Conservation (phyloP, 1,284 basidiomycete species). For the Pascua sp. region DNA sequence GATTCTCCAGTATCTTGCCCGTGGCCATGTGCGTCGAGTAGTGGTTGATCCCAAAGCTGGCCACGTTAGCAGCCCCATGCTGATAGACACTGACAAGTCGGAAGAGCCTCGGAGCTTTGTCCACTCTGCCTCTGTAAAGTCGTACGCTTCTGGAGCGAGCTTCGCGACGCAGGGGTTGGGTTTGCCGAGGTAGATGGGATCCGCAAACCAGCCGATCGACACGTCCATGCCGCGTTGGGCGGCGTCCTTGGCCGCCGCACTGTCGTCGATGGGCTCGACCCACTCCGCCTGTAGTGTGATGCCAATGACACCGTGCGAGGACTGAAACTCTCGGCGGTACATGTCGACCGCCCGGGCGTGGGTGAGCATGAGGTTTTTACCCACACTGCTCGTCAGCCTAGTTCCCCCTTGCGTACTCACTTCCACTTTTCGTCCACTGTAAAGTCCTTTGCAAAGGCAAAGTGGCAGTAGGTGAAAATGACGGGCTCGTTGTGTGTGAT, state of each 20-base stretch:
- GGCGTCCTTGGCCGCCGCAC: conserved; percentile 17
- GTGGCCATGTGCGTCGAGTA: too few relatives aligned
- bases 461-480: conserved; percentile 15
- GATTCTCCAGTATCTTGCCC: too few relatives aligned
- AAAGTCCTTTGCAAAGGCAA: conserved; percentile 3
- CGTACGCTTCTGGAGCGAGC: background rate
- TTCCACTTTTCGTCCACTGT: conserved; percentile 8
- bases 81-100: conserved; percentile 17
- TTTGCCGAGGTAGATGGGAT: conserved; percentile 17
- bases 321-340: conserved; percentile 22
- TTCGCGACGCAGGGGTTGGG: background rate
- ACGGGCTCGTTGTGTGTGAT: conserved; percentile 44
- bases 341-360: conserved; percentile 28
- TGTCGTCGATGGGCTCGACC: conserved; percentile 24
- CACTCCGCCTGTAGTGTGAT: conserved; percentile 32
- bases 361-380: conserved; percentile 16
- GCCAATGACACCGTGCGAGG: conserved; percentile 20
- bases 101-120: conserved; percentile 11
- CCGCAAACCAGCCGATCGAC: conserved; percentile 22
- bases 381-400: background rate
- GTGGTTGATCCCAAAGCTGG: too few relatives aligned
- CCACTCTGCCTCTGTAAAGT: conserved; percentile 16
- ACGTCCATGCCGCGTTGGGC: conserved; percentile 13
- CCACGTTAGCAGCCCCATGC: too few relatives aligned
- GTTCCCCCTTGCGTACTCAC: background rate